These are phyloP conservation scores for Globisporangium solare DNA, from an alignment of 352 stramenopile genomes.

Conservation along the genomic window DNA sequence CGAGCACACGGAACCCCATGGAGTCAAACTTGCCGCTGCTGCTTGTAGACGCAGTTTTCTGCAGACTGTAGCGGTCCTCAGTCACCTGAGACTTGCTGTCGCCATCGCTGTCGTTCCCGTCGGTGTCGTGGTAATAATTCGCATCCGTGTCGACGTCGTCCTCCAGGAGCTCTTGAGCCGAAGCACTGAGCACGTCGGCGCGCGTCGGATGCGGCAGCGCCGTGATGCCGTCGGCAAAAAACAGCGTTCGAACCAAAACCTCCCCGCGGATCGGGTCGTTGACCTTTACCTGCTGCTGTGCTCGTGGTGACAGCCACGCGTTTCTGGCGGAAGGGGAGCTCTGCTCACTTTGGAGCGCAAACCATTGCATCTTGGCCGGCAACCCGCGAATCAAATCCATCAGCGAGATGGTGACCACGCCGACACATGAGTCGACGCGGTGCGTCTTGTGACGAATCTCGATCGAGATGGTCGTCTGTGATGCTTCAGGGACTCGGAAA, in stretches of 20 bases:
- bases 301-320: not conserved
- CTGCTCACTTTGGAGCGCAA: conserved; percentile 23
- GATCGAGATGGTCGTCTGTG: conserved; percentile 35
- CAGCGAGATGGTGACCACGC: conserved; percentile 28
- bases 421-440: conserved; percentile 23
- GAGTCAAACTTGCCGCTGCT: conserved; percentile 26
- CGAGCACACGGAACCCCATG: conserved; percentile 50
- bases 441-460: conserved; percentile 39
- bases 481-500: conserved; percentile 43
- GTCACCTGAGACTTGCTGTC: conserved; percentile 1
- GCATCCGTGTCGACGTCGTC: conserved; percentile 1
- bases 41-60: conserved; percentile 3
- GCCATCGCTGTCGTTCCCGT: not conserved
- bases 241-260: conserved; percentile 48
- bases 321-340: not conserved
- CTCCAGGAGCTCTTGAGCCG: conserved; percentile 39
- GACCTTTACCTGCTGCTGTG: not conserved
- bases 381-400: conserved; percentile 54
- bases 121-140: conserved; percentile 3
- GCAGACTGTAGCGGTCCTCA: not conserved
- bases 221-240: conserved; percentile 50
- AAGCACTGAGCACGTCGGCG: conserved; percentile 24
- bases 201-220: conserved; percentile 36
- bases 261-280: conserved; percentile 29
- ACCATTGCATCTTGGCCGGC: conserved; percentile 60